Evolutionary conservation across 331 rosid genomes (phyloP).

Genomic region (Phaseolus coccineus): DNA sequence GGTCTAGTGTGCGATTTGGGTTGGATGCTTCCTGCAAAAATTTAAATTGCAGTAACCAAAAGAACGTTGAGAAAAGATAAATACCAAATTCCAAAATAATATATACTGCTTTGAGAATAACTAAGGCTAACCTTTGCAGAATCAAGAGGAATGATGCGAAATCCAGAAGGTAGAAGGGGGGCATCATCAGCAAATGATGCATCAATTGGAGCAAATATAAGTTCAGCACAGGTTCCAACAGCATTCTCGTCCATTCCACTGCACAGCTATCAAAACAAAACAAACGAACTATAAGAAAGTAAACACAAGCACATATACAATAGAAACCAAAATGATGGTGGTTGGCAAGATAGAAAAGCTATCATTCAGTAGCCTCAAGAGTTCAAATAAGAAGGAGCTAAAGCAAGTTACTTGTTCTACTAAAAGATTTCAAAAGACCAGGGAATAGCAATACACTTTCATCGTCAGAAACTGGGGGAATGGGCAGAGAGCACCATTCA

Average conservation of each 20-base stretch:
- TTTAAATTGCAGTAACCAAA: neutral
- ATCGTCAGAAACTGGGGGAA: neutral
- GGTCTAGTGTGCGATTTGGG: conserved; percentile 98
- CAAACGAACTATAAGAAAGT: conserved; percentile 31
- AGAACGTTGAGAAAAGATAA: neutral
- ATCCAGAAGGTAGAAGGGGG: conserved; percentile 97
- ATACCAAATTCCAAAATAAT: conserved; percentile 5
- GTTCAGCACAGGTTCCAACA: conserved; percentile 95
- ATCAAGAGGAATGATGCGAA: conserved; percentile 97
- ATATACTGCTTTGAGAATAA: neutral
- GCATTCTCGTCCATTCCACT: conserved; percentile 99
- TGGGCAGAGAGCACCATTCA: neutral
- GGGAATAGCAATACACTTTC: neutral
- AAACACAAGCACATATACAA: neutral
- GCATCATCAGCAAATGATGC: conserved; percentile 99
- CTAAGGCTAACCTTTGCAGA: conserved; percentile 83
- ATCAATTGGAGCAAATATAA: conserved; percentile 97
- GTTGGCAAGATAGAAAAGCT: neutral
- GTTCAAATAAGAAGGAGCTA: neutral
- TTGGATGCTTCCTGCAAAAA: conserved; percentile 84
- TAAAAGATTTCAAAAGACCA: conserved; percentile 2
- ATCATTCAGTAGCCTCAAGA: neutral
- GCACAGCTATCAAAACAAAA: conserved; percentile 69
- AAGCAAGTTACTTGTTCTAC: conserved; percentile 13
- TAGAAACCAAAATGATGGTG: neutral